Base-by-base conservation (phyloP, 768 basidiomycete genomes). In the Boletus subcaerulescens region DNA sequence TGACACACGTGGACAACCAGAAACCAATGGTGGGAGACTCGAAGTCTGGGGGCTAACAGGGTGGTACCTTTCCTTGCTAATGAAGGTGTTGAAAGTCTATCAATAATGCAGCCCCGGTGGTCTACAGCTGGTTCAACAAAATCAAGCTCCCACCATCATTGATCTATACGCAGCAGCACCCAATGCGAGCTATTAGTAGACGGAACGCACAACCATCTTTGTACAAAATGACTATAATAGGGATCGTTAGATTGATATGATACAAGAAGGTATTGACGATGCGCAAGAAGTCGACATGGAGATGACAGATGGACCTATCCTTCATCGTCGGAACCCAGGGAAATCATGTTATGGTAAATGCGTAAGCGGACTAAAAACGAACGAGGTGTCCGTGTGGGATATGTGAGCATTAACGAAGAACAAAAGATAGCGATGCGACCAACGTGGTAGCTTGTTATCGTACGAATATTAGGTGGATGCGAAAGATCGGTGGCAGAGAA, bases 41-140 rank as follows among this genome's bases (percentile, higher is more conserved):
- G 87, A 91, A 63, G 82, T 91, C 26, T 92, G 90, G 88, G 89
- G 91, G 0, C 71, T 92, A 64, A 91, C 91, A 20, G 91, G 89
- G 35, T 91, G 89, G 88, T 92, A 90, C 72, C 74, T 90, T 50
- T 80, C 77, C 44, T 61, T 80, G 45, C 70, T 91, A 60, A 82
- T 89, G 82, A 79, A 75, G 57, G 72, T 71, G 18, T 63, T 89
- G 59, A 70, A 72, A 45, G 73, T 82, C 33, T 80, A 83, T 64
- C 71, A 68, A 56, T 77, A 73, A 36, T 41, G 17, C 12, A 17
- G 18, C 31, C 11, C 14, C 12, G 24, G 10, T 26, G 9, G 39
- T 24, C 46, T 39, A 22, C 8, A 18, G 15, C 7, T 3, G 12
- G 12, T 31, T 31, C 33, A 39, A 41, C 32, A 26, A 4, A 4